These are phyloP conservation scores for Balansia obtecta DNA, from an alignment of 2,329 filamentous ascomycete species.

Conservation along the genomic window DNA sequence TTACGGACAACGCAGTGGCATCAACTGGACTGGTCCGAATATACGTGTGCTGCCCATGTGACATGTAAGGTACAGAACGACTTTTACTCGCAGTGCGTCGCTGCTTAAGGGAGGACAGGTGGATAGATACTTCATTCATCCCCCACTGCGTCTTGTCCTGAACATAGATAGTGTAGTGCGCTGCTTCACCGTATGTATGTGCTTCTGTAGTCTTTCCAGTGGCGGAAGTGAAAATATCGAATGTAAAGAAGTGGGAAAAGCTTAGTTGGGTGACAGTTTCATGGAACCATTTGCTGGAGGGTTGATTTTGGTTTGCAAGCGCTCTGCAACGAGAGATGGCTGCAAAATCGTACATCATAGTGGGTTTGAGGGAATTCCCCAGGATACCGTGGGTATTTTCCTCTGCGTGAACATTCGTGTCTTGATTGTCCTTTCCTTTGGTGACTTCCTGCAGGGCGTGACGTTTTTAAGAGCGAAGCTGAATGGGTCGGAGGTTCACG, in stretches of 20 bases:
- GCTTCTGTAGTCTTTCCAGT: too few species aligned
- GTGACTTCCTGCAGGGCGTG: background rate
- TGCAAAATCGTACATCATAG: background rate
- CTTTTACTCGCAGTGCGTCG: constrained; percentile 2
- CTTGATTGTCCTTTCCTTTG: background rate
- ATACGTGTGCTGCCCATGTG: background rate
- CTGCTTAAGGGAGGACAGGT: background rate
- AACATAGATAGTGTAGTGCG: too few species aligned
- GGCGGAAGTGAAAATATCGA: too few species aligned
- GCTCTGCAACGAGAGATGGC: background rate
- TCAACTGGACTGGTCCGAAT: background rate
- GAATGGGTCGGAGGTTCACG: background rate
- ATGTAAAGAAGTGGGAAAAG: too few species aligned
- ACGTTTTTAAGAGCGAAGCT: background rate
- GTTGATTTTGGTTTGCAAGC: background rate
- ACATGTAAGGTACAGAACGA: background rate
- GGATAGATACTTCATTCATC: background rate
- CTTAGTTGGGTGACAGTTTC: too few species aligned
- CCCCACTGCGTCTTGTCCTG: background rate
- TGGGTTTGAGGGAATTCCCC: background rate
- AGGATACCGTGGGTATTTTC: background rate
- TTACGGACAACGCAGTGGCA: background rate
- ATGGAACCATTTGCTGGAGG: background rate
- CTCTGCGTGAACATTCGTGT: background rate
- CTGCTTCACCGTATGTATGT: too few species aligned